Percentiles rank a stretch among this genome's conserved stretches.
phyloP scores from a whole-genome alignment of 129 eudicot genomes.

The Cynara cardunculus region DNA sequence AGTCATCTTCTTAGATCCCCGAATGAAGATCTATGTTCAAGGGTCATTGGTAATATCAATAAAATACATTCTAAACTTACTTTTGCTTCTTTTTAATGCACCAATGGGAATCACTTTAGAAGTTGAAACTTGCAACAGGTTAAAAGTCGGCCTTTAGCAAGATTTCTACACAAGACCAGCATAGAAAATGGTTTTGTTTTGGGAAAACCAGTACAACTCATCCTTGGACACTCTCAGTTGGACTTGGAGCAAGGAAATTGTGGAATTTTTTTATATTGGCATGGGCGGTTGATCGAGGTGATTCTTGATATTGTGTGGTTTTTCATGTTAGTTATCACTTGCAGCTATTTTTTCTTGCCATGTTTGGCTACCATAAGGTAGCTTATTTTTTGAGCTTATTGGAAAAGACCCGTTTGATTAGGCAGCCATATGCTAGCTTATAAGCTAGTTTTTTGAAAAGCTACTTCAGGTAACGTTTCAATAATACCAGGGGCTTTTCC shows the following conservation, averaged over 20 bases:
- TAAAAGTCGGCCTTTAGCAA: conserved; percentile 63
- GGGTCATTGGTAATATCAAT: conserved; percentile 53
- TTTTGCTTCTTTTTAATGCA: neutral
- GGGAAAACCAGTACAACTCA: conserved; percentile 55
- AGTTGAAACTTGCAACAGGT: conserved; percentile 35
- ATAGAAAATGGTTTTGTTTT: conserved; percentile 41
- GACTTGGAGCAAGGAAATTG: conserved; percentile 73
- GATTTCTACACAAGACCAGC: conserved; percentile 50
- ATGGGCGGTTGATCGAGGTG: conserved; percentile 74
- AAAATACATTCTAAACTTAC: neutral
- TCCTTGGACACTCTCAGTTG: conserved; percentile 63
- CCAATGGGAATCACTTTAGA: neutral
- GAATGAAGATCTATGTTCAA: conserved; percentile 75
- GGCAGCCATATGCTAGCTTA: neutral
- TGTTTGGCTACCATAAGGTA: neutral
- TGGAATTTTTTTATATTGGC: conserved; percentile 76
- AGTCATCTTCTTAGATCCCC: conserved; percentile 67
- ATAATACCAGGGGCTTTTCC: neutral
- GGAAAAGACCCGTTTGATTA: neutral
- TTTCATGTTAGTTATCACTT: neutral
- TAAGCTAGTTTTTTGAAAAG: neutral
- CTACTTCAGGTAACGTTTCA: neutral
- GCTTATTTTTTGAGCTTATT: neutral
- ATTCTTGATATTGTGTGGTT: neutral
- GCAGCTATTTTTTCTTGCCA: neutral